A percentile compares a stretch with the other conserved stretches of the same genome.
These are phyloP conservation scores for Quercus lobata DNA, from an alignment of 331 rosid genomes.

Conservation along the genomic window DNA sequence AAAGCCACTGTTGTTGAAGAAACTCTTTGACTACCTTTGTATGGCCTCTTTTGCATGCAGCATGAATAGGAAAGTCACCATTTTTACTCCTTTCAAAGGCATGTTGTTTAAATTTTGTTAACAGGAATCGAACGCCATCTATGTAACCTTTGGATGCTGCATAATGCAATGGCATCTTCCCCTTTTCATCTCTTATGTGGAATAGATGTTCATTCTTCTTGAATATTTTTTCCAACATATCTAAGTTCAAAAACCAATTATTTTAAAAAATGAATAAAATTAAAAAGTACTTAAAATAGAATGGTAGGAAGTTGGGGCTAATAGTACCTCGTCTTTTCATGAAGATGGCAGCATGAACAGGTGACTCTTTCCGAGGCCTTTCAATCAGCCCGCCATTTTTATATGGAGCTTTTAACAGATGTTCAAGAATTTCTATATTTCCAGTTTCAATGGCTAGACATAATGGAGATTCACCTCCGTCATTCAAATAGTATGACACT, in stretches of 20 bases:
- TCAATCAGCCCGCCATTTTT: fast-evolving
- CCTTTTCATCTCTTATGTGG: too few species aligned
- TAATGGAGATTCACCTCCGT: neutral
- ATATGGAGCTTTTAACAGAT: neutral
- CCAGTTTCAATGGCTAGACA: neutral
- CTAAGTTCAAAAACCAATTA: too few species aligned
- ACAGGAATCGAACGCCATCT: neutral
- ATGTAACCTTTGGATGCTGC: too few species aligned
- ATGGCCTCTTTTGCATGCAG: neutral
- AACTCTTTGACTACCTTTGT: neutral
- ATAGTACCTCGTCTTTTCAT: neutral
- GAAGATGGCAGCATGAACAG: constrained; percentile 1
- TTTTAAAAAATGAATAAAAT: too few species aligned
- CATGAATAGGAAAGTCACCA: neutral
- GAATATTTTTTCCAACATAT: too few species aligned
- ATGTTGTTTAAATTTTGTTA: fast-evolving
- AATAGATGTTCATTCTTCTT: too few species aligned
- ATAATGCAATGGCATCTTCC: too few species aligned
- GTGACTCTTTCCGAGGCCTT: neutral
- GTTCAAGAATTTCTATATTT: neutral
- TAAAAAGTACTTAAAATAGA: too few species aligned
- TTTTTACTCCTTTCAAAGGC: neutral
- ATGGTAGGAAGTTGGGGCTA: too few species aligned
- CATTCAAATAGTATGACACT: neutral
- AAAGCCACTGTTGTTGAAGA: neutral